These are phyloP conservation scores for Stagonosporopsis chrysanthemi DNA, from an alignment of 2,329 filamentous ascomycete genomes.

Conservation along the genomic window DNA sequence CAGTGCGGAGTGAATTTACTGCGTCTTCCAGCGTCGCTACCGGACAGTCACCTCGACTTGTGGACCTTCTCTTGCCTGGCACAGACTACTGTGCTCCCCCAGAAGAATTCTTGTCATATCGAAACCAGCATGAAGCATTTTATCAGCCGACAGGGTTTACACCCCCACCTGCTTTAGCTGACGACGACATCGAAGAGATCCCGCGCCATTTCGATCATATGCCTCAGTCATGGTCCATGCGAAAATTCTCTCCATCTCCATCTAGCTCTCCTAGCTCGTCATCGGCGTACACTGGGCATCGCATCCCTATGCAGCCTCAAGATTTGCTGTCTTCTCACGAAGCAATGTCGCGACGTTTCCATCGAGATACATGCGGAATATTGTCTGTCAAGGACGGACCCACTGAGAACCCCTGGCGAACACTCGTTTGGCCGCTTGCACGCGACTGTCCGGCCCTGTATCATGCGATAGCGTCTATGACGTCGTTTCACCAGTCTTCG, in stretches of 20 bases:
- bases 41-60: slow-evolving; percentile 57
- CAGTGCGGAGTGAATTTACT: slow-evolving; percentile 35
- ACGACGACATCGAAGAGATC: slow-evolving; percentile 65
- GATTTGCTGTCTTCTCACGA: slow-evolving; percentile 63
- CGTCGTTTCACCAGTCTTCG: slow-evolving; percentile 71
- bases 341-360: slow-evolving; percentile 68
- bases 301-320: slow-evolving; percentile 55
- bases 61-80: slow-evolving; percentile 58
- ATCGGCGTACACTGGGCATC: slow-evolving; percentile 30
- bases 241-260: slow-evolving; percentile 46
- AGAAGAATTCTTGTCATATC: slow-evolving; percentile 46
- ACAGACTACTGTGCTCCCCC: slow-evolving; percentile 56
- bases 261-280: slow-evolving; percentile 48
- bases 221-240: slow-evolving; percentile 48
- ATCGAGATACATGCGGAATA: slow-evolving; percentile 72
- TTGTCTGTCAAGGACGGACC: slow-evolving; percentile 74
- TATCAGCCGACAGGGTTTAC: slow-evolving; percentile 43
- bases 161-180: slow-evolving; percentile 40
- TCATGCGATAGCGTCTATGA: slow-evolving; percentile 73
- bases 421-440: slow-evolving; percentile 72
- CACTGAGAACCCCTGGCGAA: slow-evolving; percentile 75
- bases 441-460: slow-evolving; percentile 69
- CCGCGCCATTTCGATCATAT: slow-evolving; percentile 51
- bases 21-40: slow-evolving; percentile 50
- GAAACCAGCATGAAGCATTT: slow-evolving; percentile 46